Evolutionary conservation across 495 filamentous ascomycete species (phyloP), one percentile per base, ranked within the genome.

Genomic region (Saxophila tyrrhenica): DNA sequence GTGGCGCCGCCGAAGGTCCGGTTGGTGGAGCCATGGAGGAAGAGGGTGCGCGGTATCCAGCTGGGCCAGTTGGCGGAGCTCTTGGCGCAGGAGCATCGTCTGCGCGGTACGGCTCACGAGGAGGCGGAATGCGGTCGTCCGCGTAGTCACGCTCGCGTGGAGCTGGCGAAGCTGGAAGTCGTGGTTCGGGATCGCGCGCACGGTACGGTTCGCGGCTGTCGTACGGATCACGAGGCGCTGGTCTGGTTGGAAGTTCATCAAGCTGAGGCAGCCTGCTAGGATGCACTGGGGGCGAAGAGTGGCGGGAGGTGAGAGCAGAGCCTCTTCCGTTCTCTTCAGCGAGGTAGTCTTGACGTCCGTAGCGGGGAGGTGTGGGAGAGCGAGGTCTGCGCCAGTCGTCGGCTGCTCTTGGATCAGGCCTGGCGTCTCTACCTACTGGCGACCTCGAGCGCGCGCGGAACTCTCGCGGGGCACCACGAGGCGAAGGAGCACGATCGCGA

Each of bases 231-330:
- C 60, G 49, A 7, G 67, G 56, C n/a, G 66, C 56, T 7, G 62
- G 61, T 48, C 60, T 54, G 21, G 55, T 54, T 16, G 66, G 54
- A 16, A 52, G 55, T 42, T 62, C 43, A 22, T 55, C 55, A 15
- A 48, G 39, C 2, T 32, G 47, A 9, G 20, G 16, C 46, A 61
- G 54, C 23, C 70, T 56, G 56, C 63, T 69, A 7, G 66, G 65
- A 52, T 73, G 67, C 8, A 68, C 61, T 21, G 64, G 70, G 8
- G 70, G 71, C 19, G 69, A 70, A 0, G 70, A 72, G 3, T 64
- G 62, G 10, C 70, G 61, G 10, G 69, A 70, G 1, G 68, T 69
- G 8, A 60, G 60, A 13, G 44, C 61, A 13, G 68, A 71, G 16
- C 63, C 61, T 25, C 62, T 44, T 17, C 66, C 69, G 21, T 62